Base-by-base conservation (phyloP, 345 rosid genomes). In the Carallia pectinifolia region DNA sequence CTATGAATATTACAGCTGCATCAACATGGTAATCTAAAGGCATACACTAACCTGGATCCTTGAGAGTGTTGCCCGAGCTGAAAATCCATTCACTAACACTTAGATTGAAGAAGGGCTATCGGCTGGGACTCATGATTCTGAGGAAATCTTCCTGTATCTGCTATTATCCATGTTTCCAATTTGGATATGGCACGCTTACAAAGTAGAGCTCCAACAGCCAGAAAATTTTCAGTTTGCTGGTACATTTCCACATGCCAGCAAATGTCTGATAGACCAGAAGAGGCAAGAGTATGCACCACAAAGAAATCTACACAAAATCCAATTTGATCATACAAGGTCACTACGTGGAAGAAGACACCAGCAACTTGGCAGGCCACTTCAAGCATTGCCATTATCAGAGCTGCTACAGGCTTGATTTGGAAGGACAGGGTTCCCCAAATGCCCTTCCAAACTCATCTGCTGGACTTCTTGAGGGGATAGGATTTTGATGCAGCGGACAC, bases 381-480 rank as follows among this genome's bases (percentile, higher is more conserved):
- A 82, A 39, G 76, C 69, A 58, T 82, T 84, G 53, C 87, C 89
- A 60, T 89, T 86, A 65, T 82, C 96, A 0, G 92, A 87, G 75
- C 90, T 84, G 77, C 89, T 90, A 76, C 92, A 86, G 27, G 92
- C 87, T 66, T 87, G 92, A 75, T 81, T 86, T 10, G 82, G 85
- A 66, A 81, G 85, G 64, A 77, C 75, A 37, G 81, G 63, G 68
- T 79, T 88, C 47, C 88, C 86, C 34, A 86, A 77, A 67, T 86
- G 90, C 65, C 86, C 96, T 74, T 86, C 90, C 81, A 86, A 64
- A 71, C 95, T 87, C 95, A 87, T 87, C 74, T 89, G 91, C 69
- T 84, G 89, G n/a, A 86, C 96, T 80, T 90, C 96, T 61, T 85
- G 92, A 37, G 90, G 96, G 6, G 90, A 87, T 13, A 90, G 65